phyloP scores from a whole-genome alignment of 352 stramenopile genomes.

The Nothophytophthora sp. region DNA sequence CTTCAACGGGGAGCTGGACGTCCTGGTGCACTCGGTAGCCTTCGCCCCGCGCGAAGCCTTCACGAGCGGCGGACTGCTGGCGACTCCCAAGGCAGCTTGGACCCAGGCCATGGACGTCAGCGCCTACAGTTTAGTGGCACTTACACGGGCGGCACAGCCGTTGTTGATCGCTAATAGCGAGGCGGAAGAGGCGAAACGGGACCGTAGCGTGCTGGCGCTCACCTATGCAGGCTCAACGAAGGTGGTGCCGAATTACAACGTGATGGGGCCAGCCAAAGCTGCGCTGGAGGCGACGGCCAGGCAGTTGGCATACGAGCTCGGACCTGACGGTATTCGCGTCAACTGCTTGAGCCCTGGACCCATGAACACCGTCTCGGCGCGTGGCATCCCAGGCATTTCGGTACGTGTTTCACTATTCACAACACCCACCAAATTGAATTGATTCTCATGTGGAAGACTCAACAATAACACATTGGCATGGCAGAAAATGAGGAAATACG shows the following conservation, averaged over 20 bases:
- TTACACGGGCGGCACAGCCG: slow-evolving; percentile 67
- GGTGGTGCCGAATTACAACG: slow-evolving; percentile 90
- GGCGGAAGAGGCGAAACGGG: slow-evolving; percentile 10
- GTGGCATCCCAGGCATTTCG: slow-evolving; percentile 90
- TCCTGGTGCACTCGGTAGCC: slow-evolving; percentile 91
- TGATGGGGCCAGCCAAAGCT: slow-evolving; percentile 93
- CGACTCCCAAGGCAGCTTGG: slow-evolving; percentile 54
- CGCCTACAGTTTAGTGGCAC: slow-evolving; percentile 89
- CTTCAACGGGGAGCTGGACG: slow-evolving; percentile 73
- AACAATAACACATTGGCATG: slow-evolving; percentile 5
- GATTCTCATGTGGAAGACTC: too few relatives aligned
- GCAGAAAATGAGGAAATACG: slow-evolving; percentile 83
- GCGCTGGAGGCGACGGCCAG: slow-evolving; percentile 84
- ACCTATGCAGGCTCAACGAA: slow-evolving; percentile 86
- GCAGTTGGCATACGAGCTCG: slow-evolving; percentile 84
- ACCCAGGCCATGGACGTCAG: slow-evolving; percentile 83
- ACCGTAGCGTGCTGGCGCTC: slow-evolving; percentile 84
- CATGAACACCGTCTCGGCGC: slow-evolving; percentile 89
- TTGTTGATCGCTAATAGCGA: slow-evolving; percentile 30
- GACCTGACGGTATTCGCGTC: slow-evolving; percentile 76
- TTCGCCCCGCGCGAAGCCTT: slow-evolving; percentile 85
- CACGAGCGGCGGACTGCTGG: slow-evolving; percentile 58
- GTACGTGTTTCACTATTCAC: slow-evolving; percentile 20
- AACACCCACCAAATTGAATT: too few relatives aligned
- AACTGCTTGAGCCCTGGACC: slow-evolving; percentile 92